phyloP scores from a whole-genome alignment of 2,329 filamentous ascomycete genomes.

The Aotearoamyces nothofagi region DNA sequence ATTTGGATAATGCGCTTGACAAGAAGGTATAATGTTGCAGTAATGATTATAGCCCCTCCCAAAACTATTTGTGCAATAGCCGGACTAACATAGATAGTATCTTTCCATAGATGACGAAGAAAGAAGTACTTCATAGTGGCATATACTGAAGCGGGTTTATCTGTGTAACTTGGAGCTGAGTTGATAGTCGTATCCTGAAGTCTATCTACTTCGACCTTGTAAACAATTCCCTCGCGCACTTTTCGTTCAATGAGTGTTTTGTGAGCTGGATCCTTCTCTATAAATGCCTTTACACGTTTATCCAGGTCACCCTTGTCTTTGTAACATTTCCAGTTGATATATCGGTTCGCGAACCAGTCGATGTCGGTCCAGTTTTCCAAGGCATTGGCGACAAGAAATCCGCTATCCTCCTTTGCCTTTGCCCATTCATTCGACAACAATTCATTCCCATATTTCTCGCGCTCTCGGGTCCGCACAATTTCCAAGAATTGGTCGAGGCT shows the following conservation, averaged over 20 bases:
- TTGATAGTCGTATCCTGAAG: neutral
- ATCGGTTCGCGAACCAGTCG: conserved; percentile 8
- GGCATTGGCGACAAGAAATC: conserved; percentile 11
- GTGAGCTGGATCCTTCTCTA: conserved; percentile 6
- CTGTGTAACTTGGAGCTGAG: neutral
- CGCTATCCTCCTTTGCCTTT: conserved; percentile 7
- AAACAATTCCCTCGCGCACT: conserved; percentile 1
- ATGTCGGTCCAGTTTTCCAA: conserved; percentile 11
- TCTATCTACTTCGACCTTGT: neutral
- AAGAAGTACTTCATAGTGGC: neutral
- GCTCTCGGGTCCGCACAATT: conserved; percentile 7
- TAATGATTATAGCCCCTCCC: conserved; percentile 5
- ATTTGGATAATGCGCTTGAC: conserved; percentile 4
- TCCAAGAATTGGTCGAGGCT: conserved; percentile 7
- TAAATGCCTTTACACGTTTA: too few relatives aligned
- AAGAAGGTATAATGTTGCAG: conserved; percentile 5
- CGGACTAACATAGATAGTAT: conserved; percentile 4
- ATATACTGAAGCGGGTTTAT: conserved; percentile 1
- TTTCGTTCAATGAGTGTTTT: conserved; percentile 2
- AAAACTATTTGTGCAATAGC: conserved; percentile 4
- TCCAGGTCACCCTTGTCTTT: too few relatives aligned
- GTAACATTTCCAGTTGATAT: conserved; percentile 7
- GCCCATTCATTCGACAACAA: conserved; percentile 9
- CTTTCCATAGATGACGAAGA: neutral
- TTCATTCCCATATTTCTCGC: conserved; percentile 7